These are phyloP conservation scores for Aspergillus phoenicis DNA, from an alignment of 2,329 filamentous ascomycete genomes.

Conservation along the genomic window DNA sequence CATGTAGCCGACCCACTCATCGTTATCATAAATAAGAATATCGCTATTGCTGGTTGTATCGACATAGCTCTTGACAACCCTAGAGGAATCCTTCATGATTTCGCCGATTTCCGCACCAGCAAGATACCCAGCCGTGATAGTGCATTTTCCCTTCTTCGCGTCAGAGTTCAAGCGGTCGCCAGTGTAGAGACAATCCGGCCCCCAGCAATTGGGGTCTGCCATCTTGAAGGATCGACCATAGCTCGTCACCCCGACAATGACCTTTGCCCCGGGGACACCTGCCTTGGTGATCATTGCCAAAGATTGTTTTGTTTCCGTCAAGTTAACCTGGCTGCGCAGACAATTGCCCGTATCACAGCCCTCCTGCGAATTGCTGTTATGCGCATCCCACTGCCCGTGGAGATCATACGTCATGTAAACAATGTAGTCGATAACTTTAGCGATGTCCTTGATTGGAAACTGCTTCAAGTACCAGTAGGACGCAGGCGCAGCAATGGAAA, in stretches of 20 bases:
- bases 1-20: not conserved
- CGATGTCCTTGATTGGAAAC: slow-evolving; percentile 13
- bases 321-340: slow-evolving; percentile 45
- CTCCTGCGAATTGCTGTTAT: slow-evolving; percentile 5
- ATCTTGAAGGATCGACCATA: slow-evolving; percentile 44
- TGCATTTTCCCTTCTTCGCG: slow-evolving; percentile 37
- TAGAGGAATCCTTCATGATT: not conserved
- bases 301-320: slow-evolving; percentile 40
- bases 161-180: slow-evolving; percentile 31
- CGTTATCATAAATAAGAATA: not conserved
- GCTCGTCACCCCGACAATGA: slow-evolving; percentile 38
- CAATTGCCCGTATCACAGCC: slow-evolving; percentile 33
- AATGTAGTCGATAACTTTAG: slow-evolving; percentile 15
- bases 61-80: not conserved
- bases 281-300: slow-evolving; percentile 34
- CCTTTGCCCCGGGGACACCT: slow-evolving; percentile 10
- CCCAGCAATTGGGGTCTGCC: slow-evolving; percentile 33
- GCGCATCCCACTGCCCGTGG: slow-evolving; percentile 16
- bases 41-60: not conserved
- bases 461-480: slow-evolving; percentile 32
- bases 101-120: slow-evolving; percentile 44
- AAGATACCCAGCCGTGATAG: slow-evolving; percentile 43
- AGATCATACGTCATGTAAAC: slow-evolving; percentile 24
- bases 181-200: slow-evolving; percentile 36
- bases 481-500: slow-evolving; percentile 31